Base-by-base conservation (phyloP, 2,329 filamentous ascomycete species). In the Cladophialophora carrionii region DNA sequence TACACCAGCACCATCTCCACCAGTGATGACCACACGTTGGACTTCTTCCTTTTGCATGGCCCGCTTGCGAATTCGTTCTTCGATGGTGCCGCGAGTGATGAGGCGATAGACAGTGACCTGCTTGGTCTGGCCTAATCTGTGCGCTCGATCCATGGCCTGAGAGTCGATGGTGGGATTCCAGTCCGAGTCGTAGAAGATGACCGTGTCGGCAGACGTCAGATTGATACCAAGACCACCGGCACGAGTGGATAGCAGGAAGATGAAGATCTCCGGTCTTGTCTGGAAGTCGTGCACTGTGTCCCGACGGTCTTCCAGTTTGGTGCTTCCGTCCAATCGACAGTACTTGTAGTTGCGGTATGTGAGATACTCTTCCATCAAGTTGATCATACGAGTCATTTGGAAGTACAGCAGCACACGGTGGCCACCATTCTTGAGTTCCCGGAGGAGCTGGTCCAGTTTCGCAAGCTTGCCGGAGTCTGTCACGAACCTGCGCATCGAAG, bases 341-440 rank as follows among this genome's bases (percentile, higher is more conserved):
- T 97, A 99, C 78, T 96, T 97, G 88, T 96, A 98, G 80, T 98
- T 97, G 76, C 95, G 91, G 81, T 98, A 98, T 0, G 95, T 98
- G 65, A 99, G 83, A 73, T 98, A 99, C 79, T 99, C 95, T 77
- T 99, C 95, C 91, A 98, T 98, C 66, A 99, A 83, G 76, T 99
- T 94, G 75, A 99, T 98, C 95, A 99, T 99, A 75, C 91, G 90
- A 3, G 95, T 99, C 95, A 99, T 99, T 83, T 99, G 95, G 90
- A 99, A 99, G 84, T 99, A 99, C 22, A 99, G 83, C 61, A 99
- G 83, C 24, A 99, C 95, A 74, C 95, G 92, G 73, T 99, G 95
- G 41, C 90, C 90, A 68, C 90, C 91, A 68, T 92, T 90, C 84
- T 98, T 99, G 73, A 99, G 88, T 76, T 92, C 86, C 76, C 90